Conservation (phyloP, 176 grass and related monocot genomes). For the Carex pumila region DNA sequence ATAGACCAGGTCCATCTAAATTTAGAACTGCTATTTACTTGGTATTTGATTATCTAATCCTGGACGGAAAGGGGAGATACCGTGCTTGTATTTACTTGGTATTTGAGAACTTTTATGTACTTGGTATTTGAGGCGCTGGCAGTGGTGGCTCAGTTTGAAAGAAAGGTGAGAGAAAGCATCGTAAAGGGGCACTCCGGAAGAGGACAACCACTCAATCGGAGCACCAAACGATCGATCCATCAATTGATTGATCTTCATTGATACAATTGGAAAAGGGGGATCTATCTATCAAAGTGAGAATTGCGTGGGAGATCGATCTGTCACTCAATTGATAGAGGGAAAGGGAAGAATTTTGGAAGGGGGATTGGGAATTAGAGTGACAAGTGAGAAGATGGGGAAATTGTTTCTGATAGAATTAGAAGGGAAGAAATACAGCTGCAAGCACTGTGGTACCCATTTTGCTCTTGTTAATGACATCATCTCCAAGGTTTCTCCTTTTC, state of each 20-base stretch:
- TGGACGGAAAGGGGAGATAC: background rate
- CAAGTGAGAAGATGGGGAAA: conserved; percentile 37
- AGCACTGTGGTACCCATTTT: conserved; percentile 66
- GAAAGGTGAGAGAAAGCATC: background rate
- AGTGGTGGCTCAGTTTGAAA: background rate
- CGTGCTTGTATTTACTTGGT: background rate
- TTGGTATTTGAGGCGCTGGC: background rate
- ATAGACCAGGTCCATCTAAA: background rate
- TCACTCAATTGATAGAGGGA: background rate
- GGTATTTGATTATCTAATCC: background rate
- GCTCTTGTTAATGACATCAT: conserved; percentile 54
- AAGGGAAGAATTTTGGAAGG: background rate
- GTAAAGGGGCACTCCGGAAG: background rate
- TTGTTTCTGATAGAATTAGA: conserved; percentile 69
- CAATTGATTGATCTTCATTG: background rate
- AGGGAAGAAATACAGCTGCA: conserved; percentile 83
- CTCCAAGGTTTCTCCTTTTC: conserved; percentile 45
- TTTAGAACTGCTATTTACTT: background rate
- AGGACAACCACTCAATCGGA: background rate
- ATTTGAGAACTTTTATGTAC: too few relatives aligned
- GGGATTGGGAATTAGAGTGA: background rate
- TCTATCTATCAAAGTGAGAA: background rate
- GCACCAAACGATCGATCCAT: background rate
- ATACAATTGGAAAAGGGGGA: background rate
- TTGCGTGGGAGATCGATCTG: background rate